Evolutionary conservation across 1,284 basidiomycete species (phyloP).

Genomic region (Malassezia yamatoensis): DNA sequence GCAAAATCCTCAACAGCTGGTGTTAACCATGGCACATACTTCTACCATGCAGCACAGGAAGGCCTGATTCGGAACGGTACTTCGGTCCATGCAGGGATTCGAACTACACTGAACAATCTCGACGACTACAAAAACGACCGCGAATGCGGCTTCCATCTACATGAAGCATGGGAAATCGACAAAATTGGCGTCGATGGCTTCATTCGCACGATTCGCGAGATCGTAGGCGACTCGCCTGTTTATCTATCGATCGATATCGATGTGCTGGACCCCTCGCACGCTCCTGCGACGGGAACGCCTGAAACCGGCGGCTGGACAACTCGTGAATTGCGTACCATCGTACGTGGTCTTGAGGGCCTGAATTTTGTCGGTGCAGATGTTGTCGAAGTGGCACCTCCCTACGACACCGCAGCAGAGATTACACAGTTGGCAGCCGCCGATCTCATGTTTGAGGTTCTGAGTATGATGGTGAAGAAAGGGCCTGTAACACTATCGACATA

Average conservation of each 20-base stretch:
- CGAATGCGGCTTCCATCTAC: slow-evolving; percentile 49
- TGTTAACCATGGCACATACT: slow-evolving; percentile 49
- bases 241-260: slow-evolving; percentile 58
- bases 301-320: slow-evolving; percentile 71
- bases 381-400: not conserved
- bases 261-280: slow-evolving; percentile 64
- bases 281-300: slow-evolving; percentile 72
- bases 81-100: slow-evolving; percentile 55
- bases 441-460: not conserved
- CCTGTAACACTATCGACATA: not conserved
- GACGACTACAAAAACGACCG: slow-evolving; percentile 40
- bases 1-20: not conserved
- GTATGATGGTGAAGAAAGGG: not conserved
- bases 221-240: slow-evolving; percentile 61
- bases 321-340: slow-evolving; percentile 66
- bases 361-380: slow-evolving; percentile 50
- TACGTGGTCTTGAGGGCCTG: slow-evolving; percentile 64
- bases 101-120: slow-evolving; percentile 56
- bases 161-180: slow-evolving; percentile 50
- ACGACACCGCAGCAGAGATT: not conserved
- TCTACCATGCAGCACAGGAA: slow-evolving; percentile 58
- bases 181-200: slow-evolving; percentile 49
- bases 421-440: not conserved
- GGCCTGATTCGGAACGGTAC: slow-evolving; percentile 59
- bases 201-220: slow-evolving; percentile 50